Conservation (phyloP, 1,284 basidiomycete species). For the Trichosporon sp. region DNA sequence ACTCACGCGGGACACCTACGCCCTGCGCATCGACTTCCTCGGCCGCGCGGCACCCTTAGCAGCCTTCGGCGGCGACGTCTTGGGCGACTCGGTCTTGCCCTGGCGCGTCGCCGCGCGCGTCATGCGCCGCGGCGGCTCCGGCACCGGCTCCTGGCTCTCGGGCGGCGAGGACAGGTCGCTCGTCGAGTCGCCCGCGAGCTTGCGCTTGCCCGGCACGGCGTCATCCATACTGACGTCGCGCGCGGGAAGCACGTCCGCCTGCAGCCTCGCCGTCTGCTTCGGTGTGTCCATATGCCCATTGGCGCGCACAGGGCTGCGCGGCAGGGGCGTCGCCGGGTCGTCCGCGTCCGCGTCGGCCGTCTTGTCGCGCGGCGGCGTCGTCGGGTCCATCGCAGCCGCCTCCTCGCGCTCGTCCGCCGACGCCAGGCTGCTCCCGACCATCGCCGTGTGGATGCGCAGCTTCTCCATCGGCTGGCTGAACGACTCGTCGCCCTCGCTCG, state of each 20-base stretch:
- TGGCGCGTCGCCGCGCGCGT: not conserved
- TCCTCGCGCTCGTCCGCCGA: not conserved
- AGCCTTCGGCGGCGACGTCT: not conserved
- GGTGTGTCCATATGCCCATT: not conserved
- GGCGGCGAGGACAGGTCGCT: not conserved
- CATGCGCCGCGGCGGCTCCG: not conserved
- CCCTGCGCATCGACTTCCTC: not conserved
- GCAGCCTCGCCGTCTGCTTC: not conserved
- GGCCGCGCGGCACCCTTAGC: not conserved
- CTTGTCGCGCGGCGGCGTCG: not conserved
- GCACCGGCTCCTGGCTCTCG: not conserved
- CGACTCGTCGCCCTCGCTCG: constrained; percentile 20
- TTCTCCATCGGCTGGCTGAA: constrained; percentile 42
- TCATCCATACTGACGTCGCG: not conserved
- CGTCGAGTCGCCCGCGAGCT: not conserved
- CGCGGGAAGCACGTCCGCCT: not conserved
- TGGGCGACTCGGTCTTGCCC: not conserved
- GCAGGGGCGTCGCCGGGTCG: not conserved
- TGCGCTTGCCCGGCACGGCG: not conserved
- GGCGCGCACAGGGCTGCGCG: not conserved
- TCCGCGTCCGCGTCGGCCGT: not conserved
- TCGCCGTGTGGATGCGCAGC: constrained; percentile 24
- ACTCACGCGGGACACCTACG: too few relatives aligned
- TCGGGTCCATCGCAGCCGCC: not conserved
- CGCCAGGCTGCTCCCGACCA: not conserved